Evolutionary conservation across 2,329 filamentous ascomycete genomes (phyloP), one percentile per base, ranked within the genome.

Genomic region (Endothia cerciana): DNA sequence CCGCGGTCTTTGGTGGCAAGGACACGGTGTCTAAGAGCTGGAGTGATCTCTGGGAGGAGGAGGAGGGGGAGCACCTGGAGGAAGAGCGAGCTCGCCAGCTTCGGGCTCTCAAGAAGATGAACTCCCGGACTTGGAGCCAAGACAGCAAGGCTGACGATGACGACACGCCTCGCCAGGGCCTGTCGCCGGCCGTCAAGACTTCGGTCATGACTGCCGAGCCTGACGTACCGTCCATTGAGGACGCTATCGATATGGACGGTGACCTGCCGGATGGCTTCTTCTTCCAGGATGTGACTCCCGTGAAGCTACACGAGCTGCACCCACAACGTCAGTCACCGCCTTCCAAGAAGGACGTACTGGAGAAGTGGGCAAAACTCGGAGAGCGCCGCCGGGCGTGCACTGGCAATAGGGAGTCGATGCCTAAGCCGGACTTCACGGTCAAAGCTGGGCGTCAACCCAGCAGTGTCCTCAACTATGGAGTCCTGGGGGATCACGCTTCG

Each of bases 1-100:
- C 91, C 4, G 87, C 90, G 74, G 87, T 94, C 60, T 94, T 97
- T 75, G 92, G 91, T 74, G 88, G 91, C 75, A 86, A 88, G 69
- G 91, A 94, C 56, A 82, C 86, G 58, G 92, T 96, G 58, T 97
- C 95, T 65, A 98, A 98, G 89, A 98, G 95, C 83, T 99, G 95
- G 95, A 97, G 94, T 74, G 95, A 99, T 77, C 88, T 98, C 77
- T 97, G 93, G 90, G 94, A 98, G 66, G 94, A 98, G 77, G 94
- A 98, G 63, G 81, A 83, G 56, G 93, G 95, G 73, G 89, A 91
- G 70, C 88, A 91, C 69, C 87, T 91, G 71, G 82, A 84, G 43
- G 86, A 90, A 72, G 87, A 90, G 74, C 84, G 84, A 68, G 79
- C 80, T 67, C 85, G 85, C 69, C 86, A 90, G 75, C 80, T 87